Base-by-base conservation (phyloP, 495 filamentous ascomycete genomes). In the Penicillium arizonense region DNA sequence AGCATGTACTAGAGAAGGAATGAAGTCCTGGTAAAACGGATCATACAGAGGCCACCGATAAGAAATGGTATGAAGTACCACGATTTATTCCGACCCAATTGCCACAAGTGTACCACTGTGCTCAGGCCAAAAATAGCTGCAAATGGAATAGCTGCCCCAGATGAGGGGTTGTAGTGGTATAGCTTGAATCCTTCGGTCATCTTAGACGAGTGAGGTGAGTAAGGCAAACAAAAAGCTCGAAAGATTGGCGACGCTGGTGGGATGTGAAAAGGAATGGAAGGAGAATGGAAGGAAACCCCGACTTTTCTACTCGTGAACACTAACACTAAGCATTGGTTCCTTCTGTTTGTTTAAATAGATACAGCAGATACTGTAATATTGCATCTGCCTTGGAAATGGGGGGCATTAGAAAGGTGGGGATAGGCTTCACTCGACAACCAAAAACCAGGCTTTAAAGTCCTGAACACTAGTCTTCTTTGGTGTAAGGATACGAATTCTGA, bases 51-150 rank as follows among this genome's bases (percentile, higher is more conserved):
- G 21, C 80, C 76, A 9, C 83, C 85, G 26, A 86, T 60, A 6
- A 82, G 26, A 36, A 87, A 74, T 0, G 86, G 79, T 9, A 78
- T 78, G 44, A 87, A 83, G 63, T 83, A 87, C 82, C 82, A 88
- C 18, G 80, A 81, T 52, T 71, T 66, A 20, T 64, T 71, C 30
- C 64, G 71, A 39, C 74, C 39, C 8, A 86, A 52, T 45, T 83
- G 76, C 43, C 64, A 72, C 14, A 62, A 10, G 50, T 88, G 86
- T 3, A 71, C 40, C 4, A 70, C 16, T 5, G 79, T 62, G 0
- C 74, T 63, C 30, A 77, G 39, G 32, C 62, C 61, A 57, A 88
- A 89, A 7, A 84, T 56, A 5, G 68, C 60, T 44, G 61, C 69
- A 50, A 81, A 83, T n/a, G 80, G 57, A 5, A 74, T 41, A 2